Evolutionary conservation across 768 basidiomycete genomes (phyloP), one percentile per base, ranked within the genome.

Genomic region (Melanogaster broomeanus): DNA sequence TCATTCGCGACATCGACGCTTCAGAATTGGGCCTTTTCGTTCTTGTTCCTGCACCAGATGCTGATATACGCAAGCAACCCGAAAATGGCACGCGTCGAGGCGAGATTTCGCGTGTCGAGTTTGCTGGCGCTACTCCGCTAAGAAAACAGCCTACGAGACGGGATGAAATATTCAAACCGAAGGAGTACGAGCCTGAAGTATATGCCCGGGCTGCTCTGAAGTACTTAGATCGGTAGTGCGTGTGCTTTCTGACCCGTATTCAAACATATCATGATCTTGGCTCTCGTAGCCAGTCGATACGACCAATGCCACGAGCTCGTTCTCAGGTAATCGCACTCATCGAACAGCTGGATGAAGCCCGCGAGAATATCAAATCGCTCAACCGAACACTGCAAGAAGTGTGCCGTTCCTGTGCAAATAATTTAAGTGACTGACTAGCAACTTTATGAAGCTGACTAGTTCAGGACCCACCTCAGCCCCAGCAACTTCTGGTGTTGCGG

Each of bases 11-110:
- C 60, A 75, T 85, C 53, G 88, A 91, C 57, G 74, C 84, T 9
- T 82, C 88, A 6, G 90, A 92, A 62, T 77, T 90, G 24, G 89
- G 89, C 33, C 81, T 92, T 22, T 90, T 91, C 70, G 82, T 77
- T 7, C 76, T 90, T 45, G 72, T 79, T 2, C 63, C 68, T 5
- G 68, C 63, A 35, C 67, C 59, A 31, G 75, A 75, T 28, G 60
- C 65, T 0, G 62, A 68, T 28, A 42, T 66, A 4, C 58, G 66
- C 49, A 68, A 66, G 33, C 58, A 64, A 16, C 55, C 63, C 19
- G 61, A 64, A 33, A 62, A 61, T 31, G 52, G 52, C 8, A 16
- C 61, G 3, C 61, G 65, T 62, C 61, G 75, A 3, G 65, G 67
- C 34, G 72, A 83, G 60, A 74, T 91, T 31, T 72, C 80, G 12